Evolutionary conservation across 2,329 filamentous ascomycete species (phyloP).

Genomic region (Colletotrichum musicola): DNA sequence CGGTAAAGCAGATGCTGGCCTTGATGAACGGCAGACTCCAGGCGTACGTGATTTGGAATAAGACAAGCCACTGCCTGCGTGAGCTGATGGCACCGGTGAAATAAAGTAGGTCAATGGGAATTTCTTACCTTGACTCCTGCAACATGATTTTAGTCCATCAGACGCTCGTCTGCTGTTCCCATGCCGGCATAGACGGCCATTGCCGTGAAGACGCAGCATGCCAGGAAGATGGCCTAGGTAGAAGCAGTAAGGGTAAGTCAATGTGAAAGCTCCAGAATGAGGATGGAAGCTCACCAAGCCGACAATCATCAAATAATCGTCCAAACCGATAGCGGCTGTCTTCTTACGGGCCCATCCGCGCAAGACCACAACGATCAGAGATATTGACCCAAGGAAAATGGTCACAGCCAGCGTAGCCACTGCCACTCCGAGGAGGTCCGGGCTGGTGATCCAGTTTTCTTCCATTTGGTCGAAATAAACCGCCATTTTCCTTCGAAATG

Average conservation of each 20-base stretch:
- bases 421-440: background rate
- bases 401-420: slow-evolving; percentile 12
- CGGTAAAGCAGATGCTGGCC: slow-evolving; percentile 17
- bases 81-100: background rate
- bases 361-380: background rate
- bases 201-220: slow-evolving; percentile 2
- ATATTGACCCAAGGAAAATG: background rate
- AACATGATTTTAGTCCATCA: background rate
- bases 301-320: background rate
- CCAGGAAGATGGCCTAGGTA: background rate
- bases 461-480: slow-evolving; percentile 4
- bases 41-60: slow-evolving; percentile 9
- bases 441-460: slow-evolving; percentile 4
- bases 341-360: background rate
- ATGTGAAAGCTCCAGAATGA: background rate
- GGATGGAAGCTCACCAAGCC: background rate
- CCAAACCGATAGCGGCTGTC: background rate
- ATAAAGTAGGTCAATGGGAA: background rate
- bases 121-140: slow-evolving; percentile 1
- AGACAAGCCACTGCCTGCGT: background rate
- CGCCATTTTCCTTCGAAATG: background rate
- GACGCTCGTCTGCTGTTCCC: background rate
- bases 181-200: background rate
- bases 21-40: slow-evolving; percentile 1
- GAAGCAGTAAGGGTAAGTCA: background rate